A percentile compares a stretch with the other conserved stretches of the same genome.
Evolutionary conservation across 176 grass and related monocot genomes (phyloP).

Genomic region (Aegilops tauschii): DNA sequence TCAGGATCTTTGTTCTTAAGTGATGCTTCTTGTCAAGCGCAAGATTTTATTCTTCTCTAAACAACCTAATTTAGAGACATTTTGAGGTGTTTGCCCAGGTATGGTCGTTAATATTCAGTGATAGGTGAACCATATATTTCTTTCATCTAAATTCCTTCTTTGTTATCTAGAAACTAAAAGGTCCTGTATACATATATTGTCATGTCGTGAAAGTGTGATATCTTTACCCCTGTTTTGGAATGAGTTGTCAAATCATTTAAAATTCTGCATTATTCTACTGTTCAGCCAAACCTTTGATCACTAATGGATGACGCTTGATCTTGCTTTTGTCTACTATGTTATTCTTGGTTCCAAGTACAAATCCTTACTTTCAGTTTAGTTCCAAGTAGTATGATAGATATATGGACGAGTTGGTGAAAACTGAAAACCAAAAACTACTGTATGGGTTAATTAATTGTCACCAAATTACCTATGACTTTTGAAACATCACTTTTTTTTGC

Average conservation of each 20-base stretch:
- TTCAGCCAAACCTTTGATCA: background rate
- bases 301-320: no score
- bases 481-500: no score
- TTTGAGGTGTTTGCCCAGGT: conserved; percentile 71
- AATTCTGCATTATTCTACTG: background rate
- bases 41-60: no score
- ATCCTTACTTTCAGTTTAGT: no score
- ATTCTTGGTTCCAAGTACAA: no score
- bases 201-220: background rate
- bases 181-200: background rate
- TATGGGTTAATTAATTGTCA: no score
- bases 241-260: background rate
- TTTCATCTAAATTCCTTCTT: conserved; percentile 5
- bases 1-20: background rate
- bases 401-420: no score
- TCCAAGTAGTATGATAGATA: no score
- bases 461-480: no score
- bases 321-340: no score
- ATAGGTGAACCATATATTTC: conserved; percentile 55
- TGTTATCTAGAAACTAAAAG: conserved; percentile 12
- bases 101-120: conserved; percentile 69
- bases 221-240: background rate
- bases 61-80: background rate
- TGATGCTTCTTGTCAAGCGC: no score
- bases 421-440: no score